Evolutionary conservation across 1,284 basidiomycete species (phyloP), one percentile per base, ranked within the genome.

Genomic region (Tilletia caries): DNA sequence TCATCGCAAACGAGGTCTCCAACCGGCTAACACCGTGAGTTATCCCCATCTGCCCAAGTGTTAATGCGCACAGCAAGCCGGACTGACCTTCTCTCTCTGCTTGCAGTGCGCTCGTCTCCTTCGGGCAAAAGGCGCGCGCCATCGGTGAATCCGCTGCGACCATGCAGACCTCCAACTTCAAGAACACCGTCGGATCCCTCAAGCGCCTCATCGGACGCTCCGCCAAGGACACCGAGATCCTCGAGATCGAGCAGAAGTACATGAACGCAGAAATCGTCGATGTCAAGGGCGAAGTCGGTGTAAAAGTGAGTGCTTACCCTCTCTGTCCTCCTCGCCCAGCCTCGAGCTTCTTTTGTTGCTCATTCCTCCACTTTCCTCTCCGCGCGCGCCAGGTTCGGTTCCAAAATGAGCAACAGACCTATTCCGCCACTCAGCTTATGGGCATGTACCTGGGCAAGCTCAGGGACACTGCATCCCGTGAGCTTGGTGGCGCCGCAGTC

Each of bases 361-460:
- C 6, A 37, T n/a, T 41, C 60, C n/a, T n/a, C n/a, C n/a, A n/a
- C n/a, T n/a, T n/a, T 65, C 25, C 5, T 29, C 52, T 27, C n/a
- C 25, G n/a, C n/a, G 12, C 12, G 3, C 52, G 6, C 5, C 67
- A 68, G 67, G 80, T 82, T 18, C 76, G 79, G 46, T 78, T 81
- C 68, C 75, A 72, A 29, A 76, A 75, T 43, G 79, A 82, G 76
- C 71, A 77, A 71, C 80, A 79, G 41, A 65, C 76, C 65, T 82
- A 79, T 67, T 82, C 81, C 18, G 81, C 80, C 44, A 82, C 81
- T 13, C 81, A 82, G 75, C 74, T 82, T n/a, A 75, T 82, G 58
- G 81, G 73, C 71, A 82, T 82, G 79, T 82, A 81, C 75, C 76
- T 82, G 48, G 78, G 70, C 48, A 82, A 80, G 77, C 75, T 82